Base-by-base conservation (phyloP, 2,329 filamentous ascomycete species). In the Pyricularia pennisetigena region DNA sequence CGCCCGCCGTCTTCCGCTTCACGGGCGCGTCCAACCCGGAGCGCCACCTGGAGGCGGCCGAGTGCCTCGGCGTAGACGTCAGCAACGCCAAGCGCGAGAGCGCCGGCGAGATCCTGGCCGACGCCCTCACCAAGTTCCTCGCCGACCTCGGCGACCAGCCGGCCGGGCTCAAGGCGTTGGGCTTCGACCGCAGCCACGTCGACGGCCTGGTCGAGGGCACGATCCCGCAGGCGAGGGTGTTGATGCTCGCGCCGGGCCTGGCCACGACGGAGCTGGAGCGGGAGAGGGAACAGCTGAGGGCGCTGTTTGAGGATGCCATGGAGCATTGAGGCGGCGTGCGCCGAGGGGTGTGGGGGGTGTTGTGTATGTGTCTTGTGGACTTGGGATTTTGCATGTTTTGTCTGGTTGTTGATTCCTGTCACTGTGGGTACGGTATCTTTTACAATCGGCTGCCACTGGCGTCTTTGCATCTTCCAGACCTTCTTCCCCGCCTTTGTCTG, bases 1-100 rank as follows among this genome's bases (percentile, higher is more conserved):
- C 94, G 0, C 94, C 95, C 0, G 91, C 94, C 0, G 94, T 98
- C 1, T 99, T 98, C 85, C 88, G 87, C 32, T 98, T 98, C 80
- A 99, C 94, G 0, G 94, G 85, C 0, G 85, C 94, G 0, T 95
- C 92, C 1, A 98, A 98, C 75, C 95, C 95, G 0, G 93, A 97
- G 67, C 88, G 95, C 10, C 95, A 99, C 80, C 81, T 99, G 49
- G 88, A 89, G 4, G 95, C 94, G 0, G 94, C 95, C 0, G 93
- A 97, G 77, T 88, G 86, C 0, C 98, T 99, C 72, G 95, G 94
- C 2, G 91, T 96, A 1, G 95, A 99, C 74, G 87, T 96, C 66
- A 90, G 87, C 62, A 91, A 93, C 67, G 93, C 96, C 23, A 97
- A 96, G 82, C 86, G 86, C 67, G 94, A 97, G 79, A 93, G 89